These are phyloP conservation scores for Magnolia kwangsiensis DNA, from an alignment of 164 flowering plant genomes.

Conservation along the genomic window DNA sequence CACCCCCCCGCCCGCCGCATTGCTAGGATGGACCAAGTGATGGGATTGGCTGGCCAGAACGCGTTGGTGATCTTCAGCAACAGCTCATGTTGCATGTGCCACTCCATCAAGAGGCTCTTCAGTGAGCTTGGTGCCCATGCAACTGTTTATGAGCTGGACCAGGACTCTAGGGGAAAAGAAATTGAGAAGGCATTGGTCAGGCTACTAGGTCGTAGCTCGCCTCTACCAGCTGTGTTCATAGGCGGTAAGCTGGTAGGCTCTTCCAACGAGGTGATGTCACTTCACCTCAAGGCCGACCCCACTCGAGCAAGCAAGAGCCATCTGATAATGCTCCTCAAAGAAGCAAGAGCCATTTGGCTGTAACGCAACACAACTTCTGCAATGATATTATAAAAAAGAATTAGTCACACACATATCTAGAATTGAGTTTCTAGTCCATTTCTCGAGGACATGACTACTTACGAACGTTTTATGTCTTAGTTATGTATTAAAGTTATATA, in stretches of 20 bases:
- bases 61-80: slow-evolving; percentile 68
- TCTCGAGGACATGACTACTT: too few species aligned
- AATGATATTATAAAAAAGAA: slow-evolving; percentile 6
- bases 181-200: slow-evolving; percentile 45
- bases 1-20: too few species aligned
- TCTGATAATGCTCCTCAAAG: slow-evolving; percentile 6
- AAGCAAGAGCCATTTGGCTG: slow-evolving; percentile 41
- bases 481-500: too few species aligned
- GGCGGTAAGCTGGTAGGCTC: slow-evolving; percentile 53
- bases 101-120: slow-evolving; percentile 47
- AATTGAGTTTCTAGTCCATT: too few species aligned
- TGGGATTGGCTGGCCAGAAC: slow-evolving; percentile 37
- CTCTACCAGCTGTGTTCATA: slow-evolving; percentile 52
- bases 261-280: too few species aligned
- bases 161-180: slow-evolving; percentile 41
- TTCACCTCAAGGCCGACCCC: slow-evolving; percentile 53
- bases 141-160: slow-evolving; percentile 46
- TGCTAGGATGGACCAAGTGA: slow-evolving; percentile 36
- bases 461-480: too few species aligned
- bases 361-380: neutral
- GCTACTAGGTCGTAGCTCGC: slow-evolving; percentile 42
- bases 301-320: slow-evolving; percentile 20
- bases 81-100: slow-evolving; percentile 72
- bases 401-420: neutral
- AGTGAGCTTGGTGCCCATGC: slow-evolving; percentile 51